Evolutionary conservation across 768 basidiomycete species (phyloP).

Genomic region (Amanita thiersii): DNA sequence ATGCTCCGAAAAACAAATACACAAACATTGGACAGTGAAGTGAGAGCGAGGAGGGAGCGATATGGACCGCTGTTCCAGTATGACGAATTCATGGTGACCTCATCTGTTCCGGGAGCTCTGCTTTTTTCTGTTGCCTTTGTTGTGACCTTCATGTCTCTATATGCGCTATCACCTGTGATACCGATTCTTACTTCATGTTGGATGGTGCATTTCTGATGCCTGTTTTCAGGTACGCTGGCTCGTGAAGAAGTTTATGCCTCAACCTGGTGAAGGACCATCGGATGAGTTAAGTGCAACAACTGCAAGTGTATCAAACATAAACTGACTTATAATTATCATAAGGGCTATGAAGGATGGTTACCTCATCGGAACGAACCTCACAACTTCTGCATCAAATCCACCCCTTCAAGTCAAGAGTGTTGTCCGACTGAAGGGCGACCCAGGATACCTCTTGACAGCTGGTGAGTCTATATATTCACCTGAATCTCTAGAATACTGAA

Average conservation of each 20-base stretch:
- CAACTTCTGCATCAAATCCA: conserved; percentile 44
- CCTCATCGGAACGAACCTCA: conserved; percentile 61
- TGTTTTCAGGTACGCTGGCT: conserved; percentile 47
- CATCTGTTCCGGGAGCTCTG: conserved; percentile 29
- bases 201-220: background rate
- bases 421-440: conserved; percentile 65
- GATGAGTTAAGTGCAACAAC: conserved; percentile 35
- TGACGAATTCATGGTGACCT: conserved; percentile 53
- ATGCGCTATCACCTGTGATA: conserved; percentile 31
- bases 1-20: conserved; percentile 15
- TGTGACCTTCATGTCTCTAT: conserved; percentile 20
- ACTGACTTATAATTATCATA: conserved; percentile 17
- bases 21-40: background rate
- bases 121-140: conserved; percentile 20
- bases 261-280: conserved; percentile 55
- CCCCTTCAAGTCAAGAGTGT: conserved; percentile 48
- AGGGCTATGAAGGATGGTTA: conserved; percentile 53
- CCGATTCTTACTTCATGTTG: background rate
- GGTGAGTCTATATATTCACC: conserved; percentile 24
- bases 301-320: background rate
- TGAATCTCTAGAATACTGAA: conserved; percentile 6
- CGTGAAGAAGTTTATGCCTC: conserved; percentile 37
- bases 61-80: conserved; percentile 77
- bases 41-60: conserved; percentile 15
- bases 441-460: conserved; percentile 59